Percentiles rank a stretch among this genome's conserved stretches.
Conservation (phyloP, 805 yeast species). For the Wickerhamiella australiensis region DNA sequence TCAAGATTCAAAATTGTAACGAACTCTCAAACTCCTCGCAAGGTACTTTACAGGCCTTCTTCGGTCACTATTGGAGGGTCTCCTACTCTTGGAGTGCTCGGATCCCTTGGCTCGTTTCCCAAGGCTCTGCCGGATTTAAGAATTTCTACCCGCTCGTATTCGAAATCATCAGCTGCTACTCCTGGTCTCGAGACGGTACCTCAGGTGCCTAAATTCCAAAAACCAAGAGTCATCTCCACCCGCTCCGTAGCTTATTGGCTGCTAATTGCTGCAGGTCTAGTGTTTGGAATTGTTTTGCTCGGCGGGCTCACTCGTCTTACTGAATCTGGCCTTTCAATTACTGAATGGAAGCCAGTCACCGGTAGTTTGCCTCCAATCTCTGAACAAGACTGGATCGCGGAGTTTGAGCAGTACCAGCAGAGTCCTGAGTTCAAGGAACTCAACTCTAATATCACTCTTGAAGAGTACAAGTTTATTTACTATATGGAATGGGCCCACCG, state of each 20-base stretch:
- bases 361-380: conserved; percentile 84
- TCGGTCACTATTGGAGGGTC: too few species aligned
- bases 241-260: conserved; percentile 76
- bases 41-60: too few species aligned
- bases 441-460: conserved; percentile 78
- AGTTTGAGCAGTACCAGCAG: conserved; percentile 64
- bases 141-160: background rate
- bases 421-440: conserved; percentile 87
- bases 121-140: background rate
- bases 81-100: background rate
- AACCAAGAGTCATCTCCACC: conserved; percentile 33
- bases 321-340: conserved; percentile 89
- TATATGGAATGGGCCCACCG: conserved; percentile 98
- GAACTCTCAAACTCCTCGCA: too few species aligned
- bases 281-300: conserved; percentile 88
- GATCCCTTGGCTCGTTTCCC: too few species aligned
- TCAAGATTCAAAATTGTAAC: background rate
- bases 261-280: conserved; percentile 72
- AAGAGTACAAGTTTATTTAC: conserved; percentile 88
- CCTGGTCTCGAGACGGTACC: conserved; percentile 20
- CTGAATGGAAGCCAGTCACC: conserved; percentile 97
- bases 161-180: background rate
- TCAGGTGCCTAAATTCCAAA: conserved; percentile 12
- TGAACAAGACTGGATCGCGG: conserved; percentile 73
- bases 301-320: conserved; percentile 95